Evolutionary conservation across 202 grass and related monocot genomes (phyloP).

Genomic region (Saccharum hybrid): DNA sequence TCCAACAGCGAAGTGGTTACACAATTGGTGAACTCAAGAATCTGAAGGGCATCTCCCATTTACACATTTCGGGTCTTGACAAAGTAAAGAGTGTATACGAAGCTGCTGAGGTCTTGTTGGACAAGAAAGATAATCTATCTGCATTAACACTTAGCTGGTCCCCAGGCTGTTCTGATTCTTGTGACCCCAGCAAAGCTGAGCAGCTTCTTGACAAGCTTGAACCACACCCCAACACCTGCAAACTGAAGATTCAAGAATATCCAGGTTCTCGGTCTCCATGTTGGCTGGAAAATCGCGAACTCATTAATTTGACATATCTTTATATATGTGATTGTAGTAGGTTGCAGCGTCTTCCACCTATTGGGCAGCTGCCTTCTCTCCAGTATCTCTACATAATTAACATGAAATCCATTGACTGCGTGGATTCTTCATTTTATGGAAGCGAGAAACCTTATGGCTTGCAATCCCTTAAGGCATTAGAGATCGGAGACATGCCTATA

Average conservation of each 20-base stretch:
- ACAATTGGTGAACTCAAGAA: constrained; percentile 15
- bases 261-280: constrained; percentile 30
- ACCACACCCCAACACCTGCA: neutral
- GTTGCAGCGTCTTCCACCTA: constrained; percentile 15
- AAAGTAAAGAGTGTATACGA: neutral
- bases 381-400: constrained; percentile 26
- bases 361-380: constrained; percentile 13
- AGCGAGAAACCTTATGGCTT: constrained; percentile 19
- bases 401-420: neutral
- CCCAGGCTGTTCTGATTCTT: neutral
- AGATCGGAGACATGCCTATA: constrained; percentile 13
- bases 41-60: neutral
- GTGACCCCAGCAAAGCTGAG: constrained; percentile 8
- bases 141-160: neutral
- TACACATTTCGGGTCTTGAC: neutral
- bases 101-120: constrained; percentile 1
- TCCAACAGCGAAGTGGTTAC: neutral
- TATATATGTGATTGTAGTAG: neutral
- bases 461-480: constrained; percentile 33
- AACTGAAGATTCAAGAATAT: constrained; percentile 30
- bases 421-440: constrained; percentile 37
- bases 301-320: constrained; percentile 29
- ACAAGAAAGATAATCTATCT: constrained; percentile 16
- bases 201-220: constrained; percentile 3
- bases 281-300: neutral